Evolutionary conservation across 495 filamentous ascomycete species (phyloP).

Genomic region (Trichocladium uniseriatum): DNA sequence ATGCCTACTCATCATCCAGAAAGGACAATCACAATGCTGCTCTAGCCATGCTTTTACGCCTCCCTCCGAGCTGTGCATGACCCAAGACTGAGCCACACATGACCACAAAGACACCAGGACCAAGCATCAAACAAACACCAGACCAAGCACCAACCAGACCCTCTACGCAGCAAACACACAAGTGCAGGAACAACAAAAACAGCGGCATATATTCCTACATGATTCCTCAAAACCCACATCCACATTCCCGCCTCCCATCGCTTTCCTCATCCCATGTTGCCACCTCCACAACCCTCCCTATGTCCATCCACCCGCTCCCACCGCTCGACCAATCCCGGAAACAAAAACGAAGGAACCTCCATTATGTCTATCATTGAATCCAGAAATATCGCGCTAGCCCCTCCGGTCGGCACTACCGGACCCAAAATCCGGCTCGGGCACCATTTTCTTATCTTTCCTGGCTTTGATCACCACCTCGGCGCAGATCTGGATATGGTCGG

Average conservation of each 20-base stretch:
- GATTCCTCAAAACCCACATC: slow-evolving; percentile 6
- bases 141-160: not conserved
- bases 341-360: not conserved
- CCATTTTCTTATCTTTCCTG: slow-evolving; percentile 68
- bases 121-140: not conserved
- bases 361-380: not conserved
- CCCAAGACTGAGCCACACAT: no score
- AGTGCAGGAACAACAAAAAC: slow-evolving; percentile 2
- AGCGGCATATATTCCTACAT: slow-evolving; percentile 18
- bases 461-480: slow-evolving; percentile 87
- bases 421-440: slow-evolving; percentile 27
- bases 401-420: slow-evolving; percentile 19
- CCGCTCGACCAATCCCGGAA: not conserved
- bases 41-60: no score
- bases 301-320: not conserved
- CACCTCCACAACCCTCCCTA: not conserved
- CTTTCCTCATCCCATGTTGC: not conserved
- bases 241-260: not conserved
- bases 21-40: no score
- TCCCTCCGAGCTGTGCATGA: no score
- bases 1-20: no score
- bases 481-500: slow-evolving; percentile 88
- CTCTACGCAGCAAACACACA: not conserved
- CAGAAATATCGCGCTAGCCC: not conserved
- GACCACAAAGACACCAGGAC: no score